Evolutionary conservation across 805 yeast genomes (phyloP).

Genomic region (Metahyphopichia silvanorum): DNA sequence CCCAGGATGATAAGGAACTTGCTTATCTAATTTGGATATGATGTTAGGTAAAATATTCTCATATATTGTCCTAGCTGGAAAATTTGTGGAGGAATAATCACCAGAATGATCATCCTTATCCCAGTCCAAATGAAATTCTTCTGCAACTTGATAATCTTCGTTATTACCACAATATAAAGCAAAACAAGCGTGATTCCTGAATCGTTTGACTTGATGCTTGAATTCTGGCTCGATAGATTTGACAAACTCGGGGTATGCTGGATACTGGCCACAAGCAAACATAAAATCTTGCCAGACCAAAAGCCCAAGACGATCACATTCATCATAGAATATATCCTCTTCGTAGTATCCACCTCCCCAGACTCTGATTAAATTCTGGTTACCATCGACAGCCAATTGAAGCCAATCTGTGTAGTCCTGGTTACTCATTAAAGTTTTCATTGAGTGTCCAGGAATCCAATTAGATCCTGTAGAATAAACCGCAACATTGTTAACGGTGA

Average conservation of each 20-base stretch:
- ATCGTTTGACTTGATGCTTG: slow-evolving; percentile 34
- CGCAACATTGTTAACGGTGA: slow-evolving; percentile 38
- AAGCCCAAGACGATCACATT: slow-evolving; percentile 43
- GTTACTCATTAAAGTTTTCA: slow-evolving; percentile 26
- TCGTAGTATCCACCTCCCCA: slow-evolving; percentile 54
- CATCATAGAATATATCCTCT: slow-evolving; percentile 37
- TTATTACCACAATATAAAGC: slow-evolving; percentile 44
- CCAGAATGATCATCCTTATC: slow-evolving; percentile 15
- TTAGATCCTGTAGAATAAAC: slow-evolving; percentile 39
- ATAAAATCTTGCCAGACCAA: slow-evolving; percentile 56
- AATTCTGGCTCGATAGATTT: slow-evolving; percentile 35
- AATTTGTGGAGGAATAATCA: slow-evolving; percentile 27
- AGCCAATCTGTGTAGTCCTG: slow-evolving; percentile 38
- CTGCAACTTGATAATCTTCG: slow-evolving; percentile 47
- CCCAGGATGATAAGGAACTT: slow-evolving; percentile 40
- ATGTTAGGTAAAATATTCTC: slow-evolving; percentile 36
- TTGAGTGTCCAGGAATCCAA: slow-evolving; percentile 50
- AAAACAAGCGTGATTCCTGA: slow-evolving; percentile 40
- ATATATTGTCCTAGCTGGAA: slow-evolving; percentile 44
- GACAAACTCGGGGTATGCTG: slow-evolving; percentile 36
- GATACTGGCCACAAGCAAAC: slow-evolving; percentile 58
- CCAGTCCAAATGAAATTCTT: slow-evolving; percentile 27
- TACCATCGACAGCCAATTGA: slow-evolving; percentile 29
- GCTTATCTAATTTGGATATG: slow-evolving; percentile 13
- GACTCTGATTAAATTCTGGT: slow-evolving; percentile 44